A percentile compares a stretch with the other conserved stretches of the same genome.
phyloP scores from a whole-genome alignment of 495 filamentous ascomycete genomes.

The Bacidia rubella region DNA sequence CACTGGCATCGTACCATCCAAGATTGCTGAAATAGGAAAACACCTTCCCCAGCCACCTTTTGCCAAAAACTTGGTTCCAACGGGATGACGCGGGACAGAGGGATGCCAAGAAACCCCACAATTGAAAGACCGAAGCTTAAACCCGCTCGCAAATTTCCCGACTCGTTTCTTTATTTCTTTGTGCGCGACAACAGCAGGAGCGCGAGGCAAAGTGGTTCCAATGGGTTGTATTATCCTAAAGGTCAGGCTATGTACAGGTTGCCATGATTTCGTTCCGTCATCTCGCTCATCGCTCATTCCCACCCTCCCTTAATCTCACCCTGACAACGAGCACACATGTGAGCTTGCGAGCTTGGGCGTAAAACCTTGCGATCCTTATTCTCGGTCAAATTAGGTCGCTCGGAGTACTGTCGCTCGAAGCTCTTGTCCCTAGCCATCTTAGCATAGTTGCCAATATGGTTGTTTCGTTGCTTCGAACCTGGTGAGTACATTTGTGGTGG shows the following conservation, averaged over 20 bases:
- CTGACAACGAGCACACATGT: slow-evolving; percentile 2
- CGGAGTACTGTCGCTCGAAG: background rate
- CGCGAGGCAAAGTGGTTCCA: too few relatives aligned
- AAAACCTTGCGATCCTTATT: background rate
- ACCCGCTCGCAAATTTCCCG: too few relatives aligned
- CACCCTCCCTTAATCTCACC: slow-evolving; percentile 1
- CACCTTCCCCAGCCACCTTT: too few relatives aligned
- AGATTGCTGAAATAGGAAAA: too few relatives aligned
- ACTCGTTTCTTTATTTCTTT: too few relatives aligned
- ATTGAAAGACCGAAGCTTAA: too few relatives aligned
- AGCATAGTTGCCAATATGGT: background rate
- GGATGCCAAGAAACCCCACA: too few relatives aligned
- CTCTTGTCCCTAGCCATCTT: background rate
- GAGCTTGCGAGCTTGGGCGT: background rate
- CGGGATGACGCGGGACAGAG: too few relatives aligned
- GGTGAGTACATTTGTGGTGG: background rate
- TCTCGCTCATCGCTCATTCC: background rate
- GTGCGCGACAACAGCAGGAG: too few relatives aligned
- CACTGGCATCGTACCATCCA: too few relatives aligned
- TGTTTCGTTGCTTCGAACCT: background rate
- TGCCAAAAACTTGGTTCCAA: too few relatives aligned
- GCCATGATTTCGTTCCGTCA: background rate
- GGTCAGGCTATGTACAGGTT: background rate
- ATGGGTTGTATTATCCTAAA: background rate
- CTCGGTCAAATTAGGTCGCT: background rate